Evolutionary conservation across 1,139 yeast genomes (phyloP).

Genomic region (Magnusiomyces suaveolens): DNA sequence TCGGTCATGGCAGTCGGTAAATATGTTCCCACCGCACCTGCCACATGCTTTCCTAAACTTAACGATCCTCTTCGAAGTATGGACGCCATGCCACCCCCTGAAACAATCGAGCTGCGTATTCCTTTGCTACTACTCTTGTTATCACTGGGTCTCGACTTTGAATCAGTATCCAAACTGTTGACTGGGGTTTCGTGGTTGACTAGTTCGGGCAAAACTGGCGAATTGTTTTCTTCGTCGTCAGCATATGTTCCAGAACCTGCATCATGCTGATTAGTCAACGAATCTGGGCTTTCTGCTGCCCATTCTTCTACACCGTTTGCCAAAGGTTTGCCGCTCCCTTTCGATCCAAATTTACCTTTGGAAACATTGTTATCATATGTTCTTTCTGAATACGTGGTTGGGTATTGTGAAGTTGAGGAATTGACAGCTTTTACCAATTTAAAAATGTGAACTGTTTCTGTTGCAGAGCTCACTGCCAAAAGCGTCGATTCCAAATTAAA

Average conservation of each 20-base stretch:
- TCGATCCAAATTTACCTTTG: conserved; percentile 7
- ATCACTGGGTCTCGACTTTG: conserved; percentile 9
- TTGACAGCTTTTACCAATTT: conserved; percentile 31
- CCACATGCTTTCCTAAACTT: conserved; percentile 62
- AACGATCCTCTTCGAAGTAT: conserved; percentile 44
- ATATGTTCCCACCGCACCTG: conserved; percentile 80
- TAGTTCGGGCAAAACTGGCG: background rate
- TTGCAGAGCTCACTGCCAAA: conserved; percentile 78
- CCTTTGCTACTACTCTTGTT: background rate
- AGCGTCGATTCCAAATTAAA: conserved; percentile 69
- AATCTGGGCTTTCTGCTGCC: too few species aligned
- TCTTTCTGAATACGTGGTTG: conserved; percentile 4
- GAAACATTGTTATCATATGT: conserved; percentile 6
- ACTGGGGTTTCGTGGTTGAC: background rate
- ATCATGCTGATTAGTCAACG: too few species aligned
- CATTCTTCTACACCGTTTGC: background rate
- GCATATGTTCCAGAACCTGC: background rate
- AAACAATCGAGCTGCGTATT: background rate
- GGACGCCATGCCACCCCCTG: conserved; percentile 14
- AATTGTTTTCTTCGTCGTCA: background rate
- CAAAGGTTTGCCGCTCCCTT: background rate
- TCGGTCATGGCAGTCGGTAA: conserved; percentile 79
- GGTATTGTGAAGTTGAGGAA: conserved; percentile 2
- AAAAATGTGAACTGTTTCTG: conserved; percentile 89
- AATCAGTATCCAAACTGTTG: conserved; percentile 9